These are phyloP conservation scores for Colletotrichum sp. DNA, from an alignment of 2,329 filamentous ascomycete genomes.

Conservation along the genomic window DNA sequence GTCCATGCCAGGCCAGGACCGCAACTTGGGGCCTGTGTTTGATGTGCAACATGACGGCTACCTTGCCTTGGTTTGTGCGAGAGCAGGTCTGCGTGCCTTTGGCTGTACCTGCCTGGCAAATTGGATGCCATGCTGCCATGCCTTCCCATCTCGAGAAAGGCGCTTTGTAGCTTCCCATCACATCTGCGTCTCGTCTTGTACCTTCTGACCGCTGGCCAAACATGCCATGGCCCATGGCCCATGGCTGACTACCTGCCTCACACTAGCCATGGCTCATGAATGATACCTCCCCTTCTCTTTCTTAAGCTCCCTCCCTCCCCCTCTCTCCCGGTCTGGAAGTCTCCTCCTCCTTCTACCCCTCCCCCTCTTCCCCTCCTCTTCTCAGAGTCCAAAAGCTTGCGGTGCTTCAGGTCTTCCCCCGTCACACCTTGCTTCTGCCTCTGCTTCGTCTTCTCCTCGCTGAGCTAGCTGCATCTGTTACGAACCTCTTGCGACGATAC, in stretches of 20 bases:
- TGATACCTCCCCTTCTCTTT: not conserved
- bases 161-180: not conserved
- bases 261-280: not conserved
- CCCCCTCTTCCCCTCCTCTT: not conserved
- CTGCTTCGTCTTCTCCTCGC: not conserved
- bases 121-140: not conserved
- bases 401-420: not conserved
- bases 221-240: slow-evolving; percentile 10
- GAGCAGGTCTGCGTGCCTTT: not conserved
- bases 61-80: not conserved
- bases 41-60: not conserved
- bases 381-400: not conserved
- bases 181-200: not conserved
- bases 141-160: not conserved
- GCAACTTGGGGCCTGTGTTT: not conserved
- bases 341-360: not conserved
- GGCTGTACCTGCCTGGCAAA: not conserved
- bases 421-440: not conserved
- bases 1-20: not conserved
- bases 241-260: not conserved
- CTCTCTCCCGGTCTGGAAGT: not conserved
- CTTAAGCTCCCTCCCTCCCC: slow-evolving; percentile 6
- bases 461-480: not conserved
- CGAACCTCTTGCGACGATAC: not conserved
- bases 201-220: not conserved